Conservation (phyloP, 306 rosid species). For the Trifolium repens region DNA sequence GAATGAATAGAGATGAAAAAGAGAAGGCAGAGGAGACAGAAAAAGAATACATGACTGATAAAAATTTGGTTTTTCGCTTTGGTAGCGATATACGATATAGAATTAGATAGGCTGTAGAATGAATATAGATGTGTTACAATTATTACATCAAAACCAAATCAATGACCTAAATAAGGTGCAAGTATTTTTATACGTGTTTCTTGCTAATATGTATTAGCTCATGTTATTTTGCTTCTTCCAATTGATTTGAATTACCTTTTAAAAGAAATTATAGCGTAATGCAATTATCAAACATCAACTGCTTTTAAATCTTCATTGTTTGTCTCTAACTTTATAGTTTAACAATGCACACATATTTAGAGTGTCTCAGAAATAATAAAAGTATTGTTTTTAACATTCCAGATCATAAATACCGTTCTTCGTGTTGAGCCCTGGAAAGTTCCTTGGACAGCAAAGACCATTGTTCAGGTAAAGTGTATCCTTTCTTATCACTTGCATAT, state of each 20-base stretch:
- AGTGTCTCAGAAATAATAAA: conserved; percentile 18
- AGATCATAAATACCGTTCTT: conserved; percentile 45
- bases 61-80: neutral
- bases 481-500: conserved; percentile 29
- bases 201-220: neutral
- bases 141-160: conserved; percentile 16
- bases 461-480: conserved; percentile 56
- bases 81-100: neutral
- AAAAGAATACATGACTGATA: conserved; percentile 9
- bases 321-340: neutral
- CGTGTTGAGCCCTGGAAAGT: conserved; percentile 58
- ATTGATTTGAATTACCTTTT: conserved; percentile 21
- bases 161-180: neutral
- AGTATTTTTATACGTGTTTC: neutral
- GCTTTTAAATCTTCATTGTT: conserved; percentile 5
- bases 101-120: neutral
- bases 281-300: conserved; percentile 10
- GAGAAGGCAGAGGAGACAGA: conserved; percentile 6
- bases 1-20: conserved; percentile 13
- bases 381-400: conserved; percentile 38
- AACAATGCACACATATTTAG: conserved; percentile 18
- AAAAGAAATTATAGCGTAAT: conserved; percentile 13
- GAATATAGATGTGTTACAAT: conserved; percentile 10
- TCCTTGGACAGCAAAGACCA: conserved; percentile 65
- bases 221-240: conserved; percentile 25